Evolutionary conservation across 1,139 yeast genomes (phyloP).

Genomic region (Komagataea norvegica): DNA sequence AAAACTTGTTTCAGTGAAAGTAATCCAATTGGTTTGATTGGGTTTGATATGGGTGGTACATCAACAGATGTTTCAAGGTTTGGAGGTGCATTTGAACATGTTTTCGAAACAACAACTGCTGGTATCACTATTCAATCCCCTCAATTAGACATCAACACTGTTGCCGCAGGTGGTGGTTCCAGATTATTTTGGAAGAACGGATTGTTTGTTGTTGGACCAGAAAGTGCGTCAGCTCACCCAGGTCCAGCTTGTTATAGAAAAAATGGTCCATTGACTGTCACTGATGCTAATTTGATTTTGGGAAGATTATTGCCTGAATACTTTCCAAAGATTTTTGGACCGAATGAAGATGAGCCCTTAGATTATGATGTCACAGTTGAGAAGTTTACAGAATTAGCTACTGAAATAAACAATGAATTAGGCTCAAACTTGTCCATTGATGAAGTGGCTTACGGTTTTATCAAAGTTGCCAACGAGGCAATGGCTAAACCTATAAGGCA

Average conservation of each 20-base stretch:
- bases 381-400: conserved; percentile 40
- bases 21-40: conserved; percentile 43
- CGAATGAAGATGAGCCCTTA: conserved; percentile 47
- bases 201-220: conserved; percentile 54
- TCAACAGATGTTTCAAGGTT: conserved; percentile 54
- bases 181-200: conserved; percentile 50
- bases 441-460: conserved; percentile 49
- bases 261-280: conserved; percentile 54
- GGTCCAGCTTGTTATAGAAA: conserved; percentile 59
- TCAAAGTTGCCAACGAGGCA: conserved; percentile 49
- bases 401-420: conserved; percentile 37
- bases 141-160: conserved; percentile 53
- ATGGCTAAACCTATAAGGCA: conserved; percentile 56
- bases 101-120: conserved; percentile 52
- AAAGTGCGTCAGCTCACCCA: conserved; percentile 58
- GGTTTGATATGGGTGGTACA: conserved; percentile 63
- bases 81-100: conserved; percentile 46
- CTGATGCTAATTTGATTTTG: conserved; percentile 53
- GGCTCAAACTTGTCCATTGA: conserved; percentile 34
- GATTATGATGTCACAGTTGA: conserved; percentile 37
- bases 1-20: conserved; percentile 44
- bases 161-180: conserved; percentile 62
- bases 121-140: conserved; percentile 55
- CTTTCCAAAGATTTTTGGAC: conserved; percentile 56
- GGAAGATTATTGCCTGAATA: conserved; percentile 51